phyloP scores from a whole-genome alignment of 805 yeast genomes.

The Schizosaccharomyces octosporus region DNA sequence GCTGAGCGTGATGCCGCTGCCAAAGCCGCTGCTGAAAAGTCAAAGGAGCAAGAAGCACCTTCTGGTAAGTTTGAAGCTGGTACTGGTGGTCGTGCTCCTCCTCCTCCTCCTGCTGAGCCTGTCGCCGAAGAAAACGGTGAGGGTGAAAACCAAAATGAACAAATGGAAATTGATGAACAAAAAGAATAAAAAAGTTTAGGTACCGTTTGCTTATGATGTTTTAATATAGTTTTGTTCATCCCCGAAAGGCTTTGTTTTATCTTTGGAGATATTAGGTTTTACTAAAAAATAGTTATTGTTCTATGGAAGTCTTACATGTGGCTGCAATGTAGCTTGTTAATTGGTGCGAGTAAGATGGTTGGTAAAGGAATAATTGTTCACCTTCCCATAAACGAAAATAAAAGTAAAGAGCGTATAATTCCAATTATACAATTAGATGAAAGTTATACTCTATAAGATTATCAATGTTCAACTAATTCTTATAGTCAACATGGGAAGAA shows the following conservation, averaged over 20 bases:
- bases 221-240: neutral
- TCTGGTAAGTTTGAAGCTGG: slow-evolving; percentile 15
- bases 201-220: neutral
- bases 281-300: no score
- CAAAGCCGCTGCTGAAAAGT: slow-evolving; percentile 42
- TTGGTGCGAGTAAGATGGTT: no score
- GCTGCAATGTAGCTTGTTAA: no score
- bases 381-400: no score
- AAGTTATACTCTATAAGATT: no score
- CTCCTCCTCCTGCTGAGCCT: slow-evolving; percentile 2
- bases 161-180: neutral
- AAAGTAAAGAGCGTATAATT: no score
- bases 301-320: no score
- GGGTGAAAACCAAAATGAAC: neutral
- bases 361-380: no score
- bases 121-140: neutral
- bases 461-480: no score
- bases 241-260: neutral
- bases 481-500: no score
- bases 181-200: neutral
- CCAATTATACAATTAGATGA: no score
- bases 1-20: slow-evolving; percentile 37
- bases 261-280: no score
- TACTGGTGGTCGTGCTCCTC: slow-evolving; percentile 3
- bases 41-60: slow-evolving; percentile 32